These are phyloP conservation scores for Porodaedalea pini DNA, from an alignment of 1,284 basidiomycete genomes.

Conservation along the genomic window DNA sequence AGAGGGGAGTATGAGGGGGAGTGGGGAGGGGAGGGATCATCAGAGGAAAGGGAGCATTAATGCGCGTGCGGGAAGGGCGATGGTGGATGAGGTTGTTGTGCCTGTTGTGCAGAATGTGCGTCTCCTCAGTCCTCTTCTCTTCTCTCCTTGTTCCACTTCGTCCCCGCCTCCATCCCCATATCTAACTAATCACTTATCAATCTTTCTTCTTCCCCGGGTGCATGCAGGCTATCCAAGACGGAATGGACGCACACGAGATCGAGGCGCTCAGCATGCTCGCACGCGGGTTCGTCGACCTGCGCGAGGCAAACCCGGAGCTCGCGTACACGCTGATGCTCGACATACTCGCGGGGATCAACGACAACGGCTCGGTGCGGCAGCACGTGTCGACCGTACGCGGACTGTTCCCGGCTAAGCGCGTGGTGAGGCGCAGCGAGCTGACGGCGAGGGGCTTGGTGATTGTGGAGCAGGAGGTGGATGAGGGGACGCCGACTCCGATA, in stretches of 20 bases:
- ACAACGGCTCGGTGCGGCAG: constrained; percentile 72
- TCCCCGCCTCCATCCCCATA: neutral
- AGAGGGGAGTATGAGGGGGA: constrained; percentile 35
- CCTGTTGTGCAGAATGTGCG: constrained; percentile 72
- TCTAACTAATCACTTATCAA: neutral
- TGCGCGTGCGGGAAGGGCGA: constrained; percentile 61
- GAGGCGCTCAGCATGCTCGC: constrained; percentile 88
- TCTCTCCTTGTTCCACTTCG: neutral
- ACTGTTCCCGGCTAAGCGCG: constrained; percentile 73
- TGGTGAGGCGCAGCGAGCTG: constrained; percentile 77
- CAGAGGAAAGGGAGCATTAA: constrained; percentile 44
- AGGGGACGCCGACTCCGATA: neutral
- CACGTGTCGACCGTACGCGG: constrained; percentile 70
- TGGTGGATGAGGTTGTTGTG: constrained; percentile 80
- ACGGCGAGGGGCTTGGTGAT: constrained; percentile 75
- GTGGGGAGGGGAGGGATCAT: constrained; percentile 3
- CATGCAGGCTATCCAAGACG: constrained; percentile 75
- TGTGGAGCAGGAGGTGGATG: constrained; percentile 64
- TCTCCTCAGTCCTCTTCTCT: constrained; percentile 13
- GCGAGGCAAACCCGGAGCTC: constrained; percentile 75
- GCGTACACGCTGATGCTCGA: constrained; percentile 87
- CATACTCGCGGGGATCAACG: constrained; percentile 86
- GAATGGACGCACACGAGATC: constrained; percentile 84
- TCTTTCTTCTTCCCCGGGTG: too few species aligned
- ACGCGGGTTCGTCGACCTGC: constrained; percentile 83